phyloP scores from a whole-genome alignment of 163 green algal genomes.

The Botryococcus braunii region DNA sequence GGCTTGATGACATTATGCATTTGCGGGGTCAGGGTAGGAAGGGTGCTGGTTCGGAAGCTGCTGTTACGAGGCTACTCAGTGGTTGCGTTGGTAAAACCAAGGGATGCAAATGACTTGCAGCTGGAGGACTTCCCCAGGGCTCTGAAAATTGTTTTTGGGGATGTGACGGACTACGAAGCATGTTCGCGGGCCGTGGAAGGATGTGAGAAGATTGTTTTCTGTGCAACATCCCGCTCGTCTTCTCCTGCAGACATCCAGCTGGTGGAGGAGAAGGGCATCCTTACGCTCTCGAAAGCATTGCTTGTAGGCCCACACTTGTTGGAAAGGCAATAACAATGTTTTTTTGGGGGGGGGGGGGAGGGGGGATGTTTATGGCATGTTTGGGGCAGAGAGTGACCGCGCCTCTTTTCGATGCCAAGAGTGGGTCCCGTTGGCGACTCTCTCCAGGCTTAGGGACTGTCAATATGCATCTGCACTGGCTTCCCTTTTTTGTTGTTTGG shows the following conservation, averaged over 20 bases:
- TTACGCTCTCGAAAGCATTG: conserved; percentile 9
- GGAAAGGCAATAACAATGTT: too few species aligned
- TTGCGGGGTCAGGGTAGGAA: conserved; percentile 38
- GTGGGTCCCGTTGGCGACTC: too few species aligned
- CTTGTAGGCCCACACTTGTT: too few species aligned
- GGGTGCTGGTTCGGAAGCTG: conserved; percentile 90
- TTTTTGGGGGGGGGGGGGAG: too few species aligned
- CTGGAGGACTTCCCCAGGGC: conserved; percentile 56
- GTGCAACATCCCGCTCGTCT: conserved; percentile 1
- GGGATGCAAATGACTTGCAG: conserved; percentile 19
- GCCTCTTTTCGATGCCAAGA: too few species aligned
- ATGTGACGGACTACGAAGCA: conserved; percentile 67
- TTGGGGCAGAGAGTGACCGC: too few species aligned
- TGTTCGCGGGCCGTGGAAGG: conserved; percentile 67
- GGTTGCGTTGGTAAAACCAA: conserved; percentile 48
- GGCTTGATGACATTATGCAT: too few species aligned
- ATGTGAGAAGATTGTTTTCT: conserved; percentile 65
- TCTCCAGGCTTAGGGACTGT: too few species aligned
- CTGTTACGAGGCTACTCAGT: conserved; percentile 88
- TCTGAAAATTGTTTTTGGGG: conserved; percentile 74
- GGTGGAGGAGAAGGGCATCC: conserved; percentile 49
- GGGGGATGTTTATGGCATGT: too few species aligned
- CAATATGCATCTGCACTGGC: too few species aligned
- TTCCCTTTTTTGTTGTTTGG: too few species aligned
- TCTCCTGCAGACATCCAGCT: conserved; percentile 63